Evolutionary conservation across 202 grass and related monocot genomes (phyloP), one percentile per base, ranked within the genome.

Genomic region (Eragrostis tef): DNA sequence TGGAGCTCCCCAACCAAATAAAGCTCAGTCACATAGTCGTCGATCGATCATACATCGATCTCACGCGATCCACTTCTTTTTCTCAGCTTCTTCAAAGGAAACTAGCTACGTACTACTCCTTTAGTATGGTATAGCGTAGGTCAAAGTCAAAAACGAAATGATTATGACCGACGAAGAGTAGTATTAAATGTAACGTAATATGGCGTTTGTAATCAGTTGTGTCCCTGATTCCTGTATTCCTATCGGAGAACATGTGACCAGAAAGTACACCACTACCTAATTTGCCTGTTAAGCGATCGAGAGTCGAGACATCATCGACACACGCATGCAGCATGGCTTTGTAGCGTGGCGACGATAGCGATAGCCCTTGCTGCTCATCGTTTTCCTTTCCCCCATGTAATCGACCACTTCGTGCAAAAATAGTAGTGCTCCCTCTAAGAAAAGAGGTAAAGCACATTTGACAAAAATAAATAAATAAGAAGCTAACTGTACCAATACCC

Each of bases 1-100:
- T 77, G 72, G 42, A 64, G 15, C 34, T 36, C 48, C 36, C 26
- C 24, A 59, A 86, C 50, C 43, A 64, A 44, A 57, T 22, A 22
- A 57, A 21, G n/a, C 11, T 4, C 34, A 39, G 34, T 39, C 34
- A 39, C 34, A 7, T 1, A 22, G n/a, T 22, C 53, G 16, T 7
- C 8, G 19, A 20, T 54, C 17, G 17, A 39, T 39, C 64, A 25
- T 7, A 34, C 34, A 24, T n/a, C 6, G 59, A 46, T 19, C 57
- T 59, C 53, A 22, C 67, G 29, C 42, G 11, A 49, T 41, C 16
- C 22, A 31, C 51, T 45, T 2, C 27, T 60, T 60, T n/a, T 15
- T 61, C 20, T 17, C 19, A 11, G 60, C 6, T 47, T 77, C 42
- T 9, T 63, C 24, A 12, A 24, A 26, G n/a, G 31, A 41, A 76